Evolutionary conservation across 805 yeast species (phyloP), one percentile per base, ranked within the genome.

Genomic region (Yarrowia phangngaensis): DNA sequence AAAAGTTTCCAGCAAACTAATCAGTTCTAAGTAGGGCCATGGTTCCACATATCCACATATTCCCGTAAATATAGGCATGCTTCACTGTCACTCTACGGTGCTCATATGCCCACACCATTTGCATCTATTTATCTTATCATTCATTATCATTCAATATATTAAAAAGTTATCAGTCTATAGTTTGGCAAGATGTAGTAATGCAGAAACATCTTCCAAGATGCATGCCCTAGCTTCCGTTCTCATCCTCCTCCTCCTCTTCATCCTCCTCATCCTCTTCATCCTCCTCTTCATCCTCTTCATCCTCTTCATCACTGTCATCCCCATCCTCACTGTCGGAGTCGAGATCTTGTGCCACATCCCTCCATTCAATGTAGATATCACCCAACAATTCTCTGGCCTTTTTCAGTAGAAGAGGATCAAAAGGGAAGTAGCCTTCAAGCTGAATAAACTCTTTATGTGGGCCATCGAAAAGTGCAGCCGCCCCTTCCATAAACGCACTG

Each of bases 371-470:
- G 60, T 80, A 84, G 52, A 73, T 72, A 5, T 66, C 70, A 23
- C 72, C 69, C 50, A 92, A 67, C 24, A 78, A 62, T 29, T 66
- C 63, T 57, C 80, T 78, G 38, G 85, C 75, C 8, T 66, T 66
- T 34, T 80, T 82, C 54, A 90, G 72, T 43, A 84, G 77, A 53
- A 92, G 66, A 1, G 98, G 98, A 69, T 90, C 97, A 63, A 85
- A 90, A 9, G 98, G 98, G 66, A 90, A 90, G 63, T 87, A 90
- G n/a, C 92, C 88, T 63, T 89, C 96, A 46, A 90, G 70, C 59
- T 87, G 95, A 56, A 84, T 74, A 60, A 85, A 87, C 60, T 88
- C 95, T 8, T 9, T 16, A 60, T 84, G 89, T 59, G 80, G 80
- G 50, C 78, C 77, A 22, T 58, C 55, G 58, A 62, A 62, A 6